Conservation (phyloP, 2,329 filamentous ascomycete species). For the Cladobotryum mycophilum region DNA sequence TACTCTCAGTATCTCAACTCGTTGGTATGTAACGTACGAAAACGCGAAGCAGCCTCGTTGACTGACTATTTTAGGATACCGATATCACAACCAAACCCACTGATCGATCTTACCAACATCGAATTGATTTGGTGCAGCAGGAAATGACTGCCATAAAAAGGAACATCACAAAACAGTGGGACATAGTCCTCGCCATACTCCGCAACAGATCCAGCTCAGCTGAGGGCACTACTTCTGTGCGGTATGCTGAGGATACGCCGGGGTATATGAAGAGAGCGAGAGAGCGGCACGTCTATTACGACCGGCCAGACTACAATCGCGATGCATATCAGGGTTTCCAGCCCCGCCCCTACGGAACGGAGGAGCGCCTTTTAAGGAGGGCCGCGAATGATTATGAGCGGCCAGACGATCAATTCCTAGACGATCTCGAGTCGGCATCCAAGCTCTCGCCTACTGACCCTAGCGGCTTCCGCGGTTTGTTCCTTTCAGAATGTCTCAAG, state of each 20-base stretch:
- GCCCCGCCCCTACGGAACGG: neutral
- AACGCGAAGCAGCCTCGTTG: too few relatives aligned
- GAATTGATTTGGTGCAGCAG: conserved; percentile 34
- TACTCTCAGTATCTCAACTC: conserved; percentile 37
- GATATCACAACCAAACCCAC: conserved; percentile 34
- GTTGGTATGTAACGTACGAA: conserved; percentile 24
- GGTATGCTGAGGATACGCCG: conserved; percentile 8
- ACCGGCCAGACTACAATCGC: too few relatives aligned
- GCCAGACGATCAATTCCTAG: conserved; percentile 16
- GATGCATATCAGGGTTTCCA: neutral
- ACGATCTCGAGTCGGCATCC: conserved; percentile 24
- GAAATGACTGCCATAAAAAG: conserved; percentile 34
- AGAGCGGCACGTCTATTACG: neutral
- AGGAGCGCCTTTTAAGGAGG: conserved; percentile 2
- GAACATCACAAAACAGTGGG: conserved; percentile 28
- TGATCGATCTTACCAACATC: conserved; percentile 35
- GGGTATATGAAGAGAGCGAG: neutral
- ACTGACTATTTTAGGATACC: conserved; percentile 30
- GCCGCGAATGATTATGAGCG: conserved; percentile 18
- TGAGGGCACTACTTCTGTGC: conserved; percentile 1
- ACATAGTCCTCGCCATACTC: conserved; percentile 21
- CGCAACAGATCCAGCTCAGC: conserved; percentile 12
- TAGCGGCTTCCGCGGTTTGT: conserved; percentile 32
- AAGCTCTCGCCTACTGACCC: conserved; percentile 32
- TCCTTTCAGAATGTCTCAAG: conserved; percentile 33